phyloP scores from a whole-genome alignment of 176 grass and related monocot genomes.

The Aegilops longissima region DNA sequence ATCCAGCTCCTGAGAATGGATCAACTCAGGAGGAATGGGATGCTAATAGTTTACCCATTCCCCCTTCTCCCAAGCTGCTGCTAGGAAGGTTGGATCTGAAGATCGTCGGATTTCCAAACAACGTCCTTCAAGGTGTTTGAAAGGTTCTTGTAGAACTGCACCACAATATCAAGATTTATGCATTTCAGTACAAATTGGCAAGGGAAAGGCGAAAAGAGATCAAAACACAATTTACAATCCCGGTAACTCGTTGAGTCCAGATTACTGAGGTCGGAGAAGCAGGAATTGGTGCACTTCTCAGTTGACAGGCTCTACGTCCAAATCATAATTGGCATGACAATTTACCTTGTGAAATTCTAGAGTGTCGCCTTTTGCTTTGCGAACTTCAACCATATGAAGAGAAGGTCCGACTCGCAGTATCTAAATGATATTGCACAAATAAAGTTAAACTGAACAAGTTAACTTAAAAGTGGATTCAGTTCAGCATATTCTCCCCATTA shows the following conservation, averaged over 20 bases:
- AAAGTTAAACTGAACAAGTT: background rate
- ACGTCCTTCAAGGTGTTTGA: slow-evolving; percentile 76
- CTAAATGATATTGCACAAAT: slow-evolving; percentile 42
- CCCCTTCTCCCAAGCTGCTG: background rate
- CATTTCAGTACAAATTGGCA: slow-evolving; percentile 15
- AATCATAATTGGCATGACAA: background rate
- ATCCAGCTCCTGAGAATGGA: background rate
- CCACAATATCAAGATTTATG: background rate
- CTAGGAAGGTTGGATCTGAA: slow-evolving; percentile 20
- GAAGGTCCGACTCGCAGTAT: slow-evolving; percentile 89
- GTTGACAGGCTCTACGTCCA: background rate
- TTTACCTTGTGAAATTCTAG: slow-evolving; percentile 97
- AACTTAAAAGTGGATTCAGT: background rate
- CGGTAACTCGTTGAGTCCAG: background rate
- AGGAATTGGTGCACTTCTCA: background rate
- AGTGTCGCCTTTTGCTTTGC: slow-evolving; percentile 91
- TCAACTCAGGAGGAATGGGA: slow-evolving; percentile 18
- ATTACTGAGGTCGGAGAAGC: background rate
- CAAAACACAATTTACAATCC: background rate
- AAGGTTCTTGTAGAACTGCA: slow-evolving; percentile 93
- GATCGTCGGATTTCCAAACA: slow-evolving; percentile 89
- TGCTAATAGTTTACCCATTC: slow-evolving; percentile 36
- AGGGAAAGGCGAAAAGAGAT: background rate
- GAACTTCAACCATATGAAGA: slow-evolving; percentile 94
- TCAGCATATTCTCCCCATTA: slow-evolving; percentile 26